Conservation (phyloP, 129 eudicot genomes). For the Cynara cardunculus region DNA sequence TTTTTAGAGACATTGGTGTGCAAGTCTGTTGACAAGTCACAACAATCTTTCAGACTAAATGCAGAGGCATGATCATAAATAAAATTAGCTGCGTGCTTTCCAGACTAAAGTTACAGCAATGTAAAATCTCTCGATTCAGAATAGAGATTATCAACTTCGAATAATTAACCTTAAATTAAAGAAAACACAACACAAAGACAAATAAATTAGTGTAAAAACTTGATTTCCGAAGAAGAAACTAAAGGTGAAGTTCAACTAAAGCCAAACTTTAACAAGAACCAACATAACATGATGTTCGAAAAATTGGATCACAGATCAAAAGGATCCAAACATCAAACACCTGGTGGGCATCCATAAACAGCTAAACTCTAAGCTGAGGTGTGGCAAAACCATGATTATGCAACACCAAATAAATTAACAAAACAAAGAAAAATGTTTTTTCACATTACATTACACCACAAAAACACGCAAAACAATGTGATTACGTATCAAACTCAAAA, state of each 20-base stretch:
- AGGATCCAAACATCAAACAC: constrained; percentile 18
- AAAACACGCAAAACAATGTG: constrained; percentile 6
- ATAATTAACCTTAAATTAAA: not conserved
- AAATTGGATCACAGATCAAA: not conserved
- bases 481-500: not conserved
- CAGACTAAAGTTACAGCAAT: not conserved
- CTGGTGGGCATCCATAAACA: constrained; percentile 9
- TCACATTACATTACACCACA: not conserved
- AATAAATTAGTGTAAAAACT: not conserved
- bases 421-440: not conserved
- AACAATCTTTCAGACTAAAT: not conserved
- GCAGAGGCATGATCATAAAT: not conserved
- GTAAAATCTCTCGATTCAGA: not conserved
- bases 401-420: not conserved
- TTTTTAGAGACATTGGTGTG: no score
- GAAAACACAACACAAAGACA: not conserved
- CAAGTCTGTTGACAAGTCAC: not conserved
- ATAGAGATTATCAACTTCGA: not conserved
- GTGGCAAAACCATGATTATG: not conserved
- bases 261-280: not conserved
- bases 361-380: not conserved
- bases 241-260: not conserved
- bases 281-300: not conserved
- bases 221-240: not conserved
- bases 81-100: not conserved